phyloP scores from a whole-genome alignment of 345 rosid genomes.

The Euclidium syriacum region DNA sequence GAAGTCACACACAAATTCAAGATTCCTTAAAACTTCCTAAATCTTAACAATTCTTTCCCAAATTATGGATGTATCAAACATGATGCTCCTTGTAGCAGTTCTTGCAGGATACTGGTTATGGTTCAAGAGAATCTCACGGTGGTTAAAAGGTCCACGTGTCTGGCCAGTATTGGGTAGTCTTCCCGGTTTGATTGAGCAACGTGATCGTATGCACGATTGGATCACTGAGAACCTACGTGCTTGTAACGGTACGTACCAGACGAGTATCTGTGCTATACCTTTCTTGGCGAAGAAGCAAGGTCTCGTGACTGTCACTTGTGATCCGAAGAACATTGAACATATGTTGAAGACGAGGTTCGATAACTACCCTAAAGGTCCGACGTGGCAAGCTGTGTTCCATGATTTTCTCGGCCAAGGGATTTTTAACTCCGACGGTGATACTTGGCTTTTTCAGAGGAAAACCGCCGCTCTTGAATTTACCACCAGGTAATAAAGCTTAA shows the following conservation, averaged over 20 bases:
- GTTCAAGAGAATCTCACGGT: constrained; percentile 77
- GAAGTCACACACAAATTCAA: neutral
- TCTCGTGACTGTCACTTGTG: constrained; percentile 94
- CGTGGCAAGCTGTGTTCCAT: constrained; percentile 93
- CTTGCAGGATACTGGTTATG: constrained; percentile 70
- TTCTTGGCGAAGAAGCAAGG: constrained; percentile 81
- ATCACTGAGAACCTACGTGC: constrained; percentile 91
- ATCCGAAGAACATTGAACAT: constrained; percentile 82
- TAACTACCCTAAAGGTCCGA: constrained; percentile 96
- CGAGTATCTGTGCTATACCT: constrained; percentile 86
- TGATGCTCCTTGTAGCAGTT: constrained; percentile 51
- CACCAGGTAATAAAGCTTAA: constrained; percentile 42
- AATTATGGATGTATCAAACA: constrained; percentile 68
- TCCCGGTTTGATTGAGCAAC: constrained; percentile 80
- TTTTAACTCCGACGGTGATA: constrained; percentile 85
- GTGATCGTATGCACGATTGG: constrained; percentile 98
- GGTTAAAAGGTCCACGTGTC: constrained; percentile 78
- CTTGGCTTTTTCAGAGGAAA: constrained; percentile 90
- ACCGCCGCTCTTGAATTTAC: constrained; percentile 98
- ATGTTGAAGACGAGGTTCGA: constrained; percentile 82
- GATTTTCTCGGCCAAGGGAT: constrained; percentile 93
- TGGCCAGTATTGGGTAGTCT: constrained; percentile 94
- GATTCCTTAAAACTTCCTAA: constrained; percentile 3
- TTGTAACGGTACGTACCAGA: constrained; percentile 93
- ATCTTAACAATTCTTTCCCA: too few species aligned